Evolutionary conservation across 2,329 filamentous ascomycete species (phyloP), one percentile per base, ranked within the genome.

Genomic region (Arachnomyces sp.): DNA sequence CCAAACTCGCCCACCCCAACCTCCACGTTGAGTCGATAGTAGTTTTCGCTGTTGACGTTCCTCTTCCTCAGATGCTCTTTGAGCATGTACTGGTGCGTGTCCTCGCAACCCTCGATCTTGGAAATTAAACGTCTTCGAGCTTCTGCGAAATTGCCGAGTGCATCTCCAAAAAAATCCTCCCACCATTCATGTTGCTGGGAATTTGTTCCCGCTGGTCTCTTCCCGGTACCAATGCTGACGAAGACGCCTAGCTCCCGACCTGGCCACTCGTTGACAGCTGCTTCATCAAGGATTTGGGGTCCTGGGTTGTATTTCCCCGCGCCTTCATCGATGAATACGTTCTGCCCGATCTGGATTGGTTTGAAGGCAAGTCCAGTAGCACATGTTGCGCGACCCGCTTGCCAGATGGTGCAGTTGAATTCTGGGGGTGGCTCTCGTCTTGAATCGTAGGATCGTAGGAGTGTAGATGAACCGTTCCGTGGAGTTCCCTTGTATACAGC

Each of bases 11-110:
- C 89, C 2, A 96, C 89, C 1, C 90, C 92, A 12, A 94, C 81
- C 57, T 96, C 89, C 31, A 96, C 92, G 49, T 98, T 98, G n/a
- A 96, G 71, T 6, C 92, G 83, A 60, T 88, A 94, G 67, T 98
- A 98, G 59, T 93, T 86, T 43, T 95, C 89, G 38, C 78, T 76
- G 52, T 84, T 89, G 44, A 96, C 85, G 17, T 82, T 79, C 28
- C 88, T 79, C 59, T 81, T 84, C 5, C 76, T 66, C 15, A 96
- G 71, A 49, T 89, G 78, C 35, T 93, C 84, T 43, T 77, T 79
- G 43, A 83, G 66, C 88, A 96, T 94, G 52, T 79, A 77, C 56
- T 86, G 79, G 59, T 98, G 92, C 2, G 85, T 94, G 47, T 77
- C 78, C 61, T 98, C 92, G 59, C 92, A 98, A 2, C 84, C 88